Base-by-base conservation (phyloP, 768 basidiomycete species). In the Pholiota microspora region DNA sequence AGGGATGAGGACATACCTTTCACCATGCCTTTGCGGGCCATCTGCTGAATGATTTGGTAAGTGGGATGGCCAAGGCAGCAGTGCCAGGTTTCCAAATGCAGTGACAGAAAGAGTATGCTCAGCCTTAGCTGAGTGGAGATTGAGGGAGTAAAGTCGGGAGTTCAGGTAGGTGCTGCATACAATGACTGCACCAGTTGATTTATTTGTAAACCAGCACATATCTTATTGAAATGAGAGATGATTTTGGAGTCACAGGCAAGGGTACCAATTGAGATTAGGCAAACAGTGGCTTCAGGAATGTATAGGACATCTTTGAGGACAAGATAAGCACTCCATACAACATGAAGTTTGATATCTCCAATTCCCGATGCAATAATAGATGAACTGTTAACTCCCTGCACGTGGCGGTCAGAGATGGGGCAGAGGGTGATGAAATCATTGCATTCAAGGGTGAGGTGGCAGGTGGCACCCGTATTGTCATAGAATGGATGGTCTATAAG, bases 31-130 rank as follows among this genome's bases (percentile, higher is more conserved):
- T 46, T 25, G 7, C 49, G 44, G 0, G 64, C 65, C 60, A 68
- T 62, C 6, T 64, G 62, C 2, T 46, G 31, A 5, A 71, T 18
- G 0, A 60, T 46, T 25, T 61, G 62, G 45, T 65, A 68, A 49
- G 63, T 70, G 24, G 64, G 45, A 44, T 71, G 68, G 0, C 68
- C 65, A 2, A 73, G 59, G 29, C 57, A 55, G 27, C 47, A 42
- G 48, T 71, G 69, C 70, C 67, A 71, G 2, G 63, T 67, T 9
- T 63, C 54, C 0, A 71, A 34, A 13, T 52, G 61, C 40, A 0
- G 44, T 4, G 0, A 60, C 52, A 10, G 56, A 4, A 32, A 64
- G 40, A 0, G 65, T 58, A 16, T 64, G 65, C 0, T 65, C 61
- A 3, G 56, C 50, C 0, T 38, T 16, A 15, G 54, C 10, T 0